Evolutionary conservation across 306 rosid species (phyloP).

Genomic region (Inga laurina): DNA sequence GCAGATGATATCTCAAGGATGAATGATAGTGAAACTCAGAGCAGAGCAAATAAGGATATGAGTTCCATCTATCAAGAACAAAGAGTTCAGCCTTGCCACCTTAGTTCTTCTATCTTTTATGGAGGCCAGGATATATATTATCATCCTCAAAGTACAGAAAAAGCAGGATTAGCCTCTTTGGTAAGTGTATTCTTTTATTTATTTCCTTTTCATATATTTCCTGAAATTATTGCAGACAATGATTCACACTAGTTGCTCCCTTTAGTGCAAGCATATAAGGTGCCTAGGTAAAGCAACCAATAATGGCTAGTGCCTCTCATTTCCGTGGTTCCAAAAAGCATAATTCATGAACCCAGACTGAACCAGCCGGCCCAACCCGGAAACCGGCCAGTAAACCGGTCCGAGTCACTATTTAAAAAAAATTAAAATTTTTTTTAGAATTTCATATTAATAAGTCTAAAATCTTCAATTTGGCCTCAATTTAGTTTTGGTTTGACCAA

Average conservation of each 20-base stretch:
- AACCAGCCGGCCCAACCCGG: no score
- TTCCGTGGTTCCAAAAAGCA: no score
- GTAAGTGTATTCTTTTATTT: slow-evolving; percentile 37
- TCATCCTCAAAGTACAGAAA: slow-evolving; percentile 52
- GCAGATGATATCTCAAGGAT: slow-evolving; percentile 49
- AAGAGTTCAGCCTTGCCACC: slow-evolving; percentile 78
- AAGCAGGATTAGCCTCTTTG: slow-evolving; percentile 39
- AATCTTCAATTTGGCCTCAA: no score
- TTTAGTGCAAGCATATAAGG: neutral
- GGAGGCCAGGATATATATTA: slow-evolving; percentile 86
- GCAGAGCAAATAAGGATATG: slow-evolving; percentile 42
- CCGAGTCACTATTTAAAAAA: no score
- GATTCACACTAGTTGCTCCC: neutral
- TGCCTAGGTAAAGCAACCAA: neutral
- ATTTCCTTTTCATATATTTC: neutral
- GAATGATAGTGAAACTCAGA: slow-evolving; percentile 49
- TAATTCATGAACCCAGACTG: no score
- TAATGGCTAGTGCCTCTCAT: neutral
- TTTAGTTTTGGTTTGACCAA: no score
- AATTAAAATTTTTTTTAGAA: no score
- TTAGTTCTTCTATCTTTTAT: slow-evolving; percentile 89
- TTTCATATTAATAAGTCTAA: no score
- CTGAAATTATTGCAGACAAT: neutral
- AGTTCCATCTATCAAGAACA: slow-evolving; percentile 68
- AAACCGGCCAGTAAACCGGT: no score